These are phyloP conservation scores for Candolleomyces eurysporus DNA, from an alignment of 768 basidiomycete genomes.

Conservation along the genomic window DNA sequence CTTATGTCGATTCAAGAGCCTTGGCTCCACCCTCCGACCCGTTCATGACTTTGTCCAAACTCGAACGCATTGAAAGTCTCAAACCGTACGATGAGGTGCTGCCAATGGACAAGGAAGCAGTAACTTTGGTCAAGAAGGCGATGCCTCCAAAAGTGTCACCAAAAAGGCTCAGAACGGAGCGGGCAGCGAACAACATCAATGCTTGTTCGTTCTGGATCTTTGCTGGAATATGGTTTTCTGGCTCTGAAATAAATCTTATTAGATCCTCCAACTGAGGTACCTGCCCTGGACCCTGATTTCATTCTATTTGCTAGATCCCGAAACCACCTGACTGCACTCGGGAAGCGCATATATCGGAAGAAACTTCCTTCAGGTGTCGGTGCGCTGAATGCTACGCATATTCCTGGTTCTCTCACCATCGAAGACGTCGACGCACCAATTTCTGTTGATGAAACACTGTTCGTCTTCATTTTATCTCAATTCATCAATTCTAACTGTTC, in stretches of 20 bases:
- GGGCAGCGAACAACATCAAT: constrained; percentile 30
- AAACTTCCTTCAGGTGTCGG: not conserved
- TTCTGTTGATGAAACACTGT: constrained; percentile 24
- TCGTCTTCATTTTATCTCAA: not conserved
- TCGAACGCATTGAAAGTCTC: not conserved
- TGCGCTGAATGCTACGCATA: not conserved
- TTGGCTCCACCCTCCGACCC: constrained; percentile 8
- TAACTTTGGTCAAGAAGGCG: constrained; percentile 3
- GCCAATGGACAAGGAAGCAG: not conserved
- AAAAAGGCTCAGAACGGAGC: constrained; percentile 32
- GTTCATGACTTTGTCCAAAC: constrained; percentile 3
- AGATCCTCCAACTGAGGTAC: constrained; percentile 20
- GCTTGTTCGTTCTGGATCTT: constrained; percentile 26
- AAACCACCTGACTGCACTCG: constrained; percentile 11
- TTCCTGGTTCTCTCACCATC: constrained; percentile 22
- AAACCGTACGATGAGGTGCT: constrained; percentile 7
- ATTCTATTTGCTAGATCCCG: constrained; percentile 45
- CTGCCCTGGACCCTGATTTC: constrained; percentile 46
- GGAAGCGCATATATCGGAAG: not conserved
- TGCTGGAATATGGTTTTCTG: not conserved
- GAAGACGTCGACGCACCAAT: constrained; percentile 19
- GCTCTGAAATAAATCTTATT: not conserved
- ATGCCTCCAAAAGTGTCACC: constrained; percentile 14
- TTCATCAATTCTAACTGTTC: not conserved
- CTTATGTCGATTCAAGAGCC: constrained; percentile 4